Base-by-base conservation (phyloP, 805 yeast species). In the Saturnispora bothae region DNA sequence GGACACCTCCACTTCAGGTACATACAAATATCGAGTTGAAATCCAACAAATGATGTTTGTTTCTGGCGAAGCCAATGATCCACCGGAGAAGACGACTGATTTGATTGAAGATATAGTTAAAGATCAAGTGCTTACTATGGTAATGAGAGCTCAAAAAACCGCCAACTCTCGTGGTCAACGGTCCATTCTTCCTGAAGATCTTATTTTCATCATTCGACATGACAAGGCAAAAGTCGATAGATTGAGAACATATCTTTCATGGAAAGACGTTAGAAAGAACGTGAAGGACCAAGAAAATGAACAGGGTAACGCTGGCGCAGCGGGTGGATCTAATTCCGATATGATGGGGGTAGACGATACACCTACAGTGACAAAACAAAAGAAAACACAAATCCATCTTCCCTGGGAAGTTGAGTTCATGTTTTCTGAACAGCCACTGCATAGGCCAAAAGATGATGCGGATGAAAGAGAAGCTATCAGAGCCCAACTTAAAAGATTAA, bases 1-100 rank as follows among this genome's bases (percentile, higher is more conserved):
- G 46, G 43, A 22, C 53, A 53, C 33, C 15, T n/a, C 12, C 5
- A 8, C 28, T 26, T 50, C 48, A 36, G 46, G 64, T 39, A 76
- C 76, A 54, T 78, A 83, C 63, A 77, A 79, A 53, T 92, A 89
- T 59, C 68, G 94, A 41, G 73, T 83, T 28, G 98, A 92, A 63
- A 92, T 92, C 51, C 98, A 92, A 60, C 92, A 83, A 64, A 92
- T 92, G 98, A 92, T 92, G 98, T 92, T 92, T 65, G 98, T 92
- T 40, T 71, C 81, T 39, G 98, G 98, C 3, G 97, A 92, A 56
- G 76, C 92, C 1, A 83, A 83, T 48, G 98, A 92, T 51, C 94
- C 97, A 2, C 95, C 96, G 0, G 71, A 80, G 13, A 94, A 83
- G 46, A 84, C 96, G 0, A 83, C 96, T 0, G 76, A 89, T n/a